These are phyloP conservation scores for Iberis amara DNA, from an alignment of 441 rosid genomes.

Conservation along the genomic window DNA sequence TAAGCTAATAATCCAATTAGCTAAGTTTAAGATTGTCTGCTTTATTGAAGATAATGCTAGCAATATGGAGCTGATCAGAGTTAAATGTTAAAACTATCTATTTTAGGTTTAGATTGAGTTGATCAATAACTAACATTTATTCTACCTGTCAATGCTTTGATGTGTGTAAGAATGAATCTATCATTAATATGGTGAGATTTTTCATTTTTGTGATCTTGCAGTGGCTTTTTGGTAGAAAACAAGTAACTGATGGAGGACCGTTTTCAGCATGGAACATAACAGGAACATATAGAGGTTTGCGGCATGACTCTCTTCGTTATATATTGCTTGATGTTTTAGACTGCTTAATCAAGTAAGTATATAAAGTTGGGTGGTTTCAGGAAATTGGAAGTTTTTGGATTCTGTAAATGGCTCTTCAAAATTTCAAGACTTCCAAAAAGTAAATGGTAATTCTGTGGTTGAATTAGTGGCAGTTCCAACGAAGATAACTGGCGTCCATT, in stretches of 20 bases:
- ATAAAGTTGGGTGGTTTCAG: slow-evolving; percentile 33
- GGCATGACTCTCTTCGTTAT: background rate
- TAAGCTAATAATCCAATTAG: too few species aligned
- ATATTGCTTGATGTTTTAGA: background rate
- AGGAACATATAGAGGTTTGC: slow-evolving; percentile 91
- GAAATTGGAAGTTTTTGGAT: slow-evolving; percentile 81
- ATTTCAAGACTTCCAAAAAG: slow-evolving; percentile 74
- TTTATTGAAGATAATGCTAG: too few species aligned
- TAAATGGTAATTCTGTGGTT: slow-evolving; percentile 68
- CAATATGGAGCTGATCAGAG: too few species aligned
- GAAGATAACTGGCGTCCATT: slow-evolving; percentile 89
- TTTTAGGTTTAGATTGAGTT: too few species aligned
- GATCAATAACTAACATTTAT: too few species aligned
- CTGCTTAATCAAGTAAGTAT: too few species aligned
- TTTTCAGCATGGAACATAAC: slow-evolving; percentile 83
- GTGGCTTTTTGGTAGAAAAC: slow-evolving; percentile 74
- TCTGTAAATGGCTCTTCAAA: slow-evolving; percentile 71
- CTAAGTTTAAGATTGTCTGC: too few species aligned
- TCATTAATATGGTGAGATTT: too few species aligned
- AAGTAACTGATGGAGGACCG: slow-evolving; percentile 59
- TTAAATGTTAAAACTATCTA: too few species aligned
- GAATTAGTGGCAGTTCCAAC: slow-evolving; percentile 84
- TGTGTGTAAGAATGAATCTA: too few species aligned
- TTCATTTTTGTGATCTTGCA: too few species aligned
- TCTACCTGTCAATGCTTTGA: too few species aligned